Evolutionary conservation across 2,329 filamentous ascomycete species (phyloP), one percentile per base, ranked within the genome.

Genomic region (Nectriaceae sp.): DNA sequence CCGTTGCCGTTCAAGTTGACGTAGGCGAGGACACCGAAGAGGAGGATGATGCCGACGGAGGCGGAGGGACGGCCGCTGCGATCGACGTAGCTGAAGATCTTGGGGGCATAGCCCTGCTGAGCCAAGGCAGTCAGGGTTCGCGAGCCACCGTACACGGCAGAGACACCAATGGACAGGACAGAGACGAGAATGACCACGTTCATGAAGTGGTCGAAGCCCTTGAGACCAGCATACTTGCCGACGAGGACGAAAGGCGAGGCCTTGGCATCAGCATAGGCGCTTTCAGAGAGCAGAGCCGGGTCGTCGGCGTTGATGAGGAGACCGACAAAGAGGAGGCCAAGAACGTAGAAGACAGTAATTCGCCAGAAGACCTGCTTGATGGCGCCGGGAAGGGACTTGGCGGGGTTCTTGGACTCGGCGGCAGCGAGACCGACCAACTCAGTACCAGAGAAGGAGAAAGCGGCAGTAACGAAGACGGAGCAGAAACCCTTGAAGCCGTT

Each of bases 401-500:
- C 77, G 1, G 86, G 86, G 60, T 88, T 87, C 5, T 67, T 71
- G 0, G 84, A 82, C 68, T 89, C 86, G 18, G 85, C 86, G 13
- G 86, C 86, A 4, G 85, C 84, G 11, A 89, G 77, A 62, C 85
- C 86, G 44, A 88, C 84, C 4, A 87, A 73, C 64, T 88, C 85
- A 3, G 85, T 87, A 19, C 85, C 85, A 5, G 83, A 79, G 59
- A 87, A 88, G 36, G 85, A 74, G 61, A 88, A 88, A 13, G 85
- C 85, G n/a, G 85, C 85, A 3, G 82, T 87, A 47, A 88, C 84
- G 57, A 89, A 87, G 50, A 86, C 82, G 49, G 76, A 80, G 68
- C 85, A 88, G 57, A 89, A 79, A 10, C 86, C 86, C 55, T 84
- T 82, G 74, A 89, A 88, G 20, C 85, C 85, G 61, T 87, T 82